A percentile compares a stretch with the other conserved stretches of the same genome.
These are phyloP conservation scores for Phytophthora fragariaefolia DNA, from an alignment of 352 stramenopile species.

Conservation along the genomic window DNA sequence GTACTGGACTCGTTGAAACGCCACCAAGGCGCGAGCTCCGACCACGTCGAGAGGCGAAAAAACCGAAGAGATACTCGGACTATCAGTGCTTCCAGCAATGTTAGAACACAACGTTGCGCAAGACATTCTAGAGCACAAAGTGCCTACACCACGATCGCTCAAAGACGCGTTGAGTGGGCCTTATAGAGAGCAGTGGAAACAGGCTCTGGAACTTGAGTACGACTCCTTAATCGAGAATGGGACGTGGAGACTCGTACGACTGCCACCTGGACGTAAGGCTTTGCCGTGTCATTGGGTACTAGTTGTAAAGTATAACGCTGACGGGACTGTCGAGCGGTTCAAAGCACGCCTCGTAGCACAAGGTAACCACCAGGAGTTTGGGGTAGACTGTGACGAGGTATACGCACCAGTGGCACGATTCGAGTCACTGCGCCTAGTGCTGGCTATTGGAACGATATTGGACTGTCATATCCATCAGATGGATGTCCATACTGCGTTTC, in stretches of 20 bases:
- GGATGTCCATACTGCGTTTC: conserved; percentile 20
- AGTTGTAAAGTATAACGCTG: conserved; percentile 18
- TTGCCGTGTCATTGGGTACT: conserved; percentile 21
- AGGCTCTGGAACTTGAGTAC: conserved; percentile 1
- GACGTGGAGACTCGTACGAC: neutral
- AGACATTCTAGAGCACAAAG: conserved; percentile 5
- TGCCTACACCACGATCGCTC: conserved; percentile 1
- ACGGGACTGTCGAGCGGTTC: conserved; percentile 19
- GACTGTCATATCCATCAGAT: conserved; percentile 27
- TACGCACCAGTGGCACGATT: conserved; percentile 21
- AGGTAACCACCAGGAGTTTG: conserved; percentile 24
- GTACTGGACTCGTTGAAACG: neutral
- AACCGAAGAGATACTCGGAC: neutral
- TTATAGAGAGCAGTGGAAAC: conserved; percentile 6
- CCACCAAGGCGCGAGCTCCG: neutral
- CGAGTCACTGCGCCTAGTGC: conserved; percentile 12
- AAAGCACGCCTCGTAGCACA: conserved; percentile 20
- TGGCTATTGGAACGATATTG: conserved; percentile 20
- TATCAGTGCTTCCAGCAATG: conserved; percentile 5
- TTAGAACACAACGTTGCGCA: neutral
- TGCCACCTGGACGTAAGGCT: conserved; percentile 7
- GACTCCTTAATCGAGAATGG: conserved; percentile 13
- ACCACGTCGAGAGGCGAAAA: conserved; percentile 1
- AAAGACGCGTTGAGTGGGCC: neutral
- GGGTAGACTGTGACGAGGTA: conserved; percentile 14